Evolutionary conservation across 129 eudicot species (phyloP).

Genomic region (Rutidosis leptorrhynchoides): DNA sequence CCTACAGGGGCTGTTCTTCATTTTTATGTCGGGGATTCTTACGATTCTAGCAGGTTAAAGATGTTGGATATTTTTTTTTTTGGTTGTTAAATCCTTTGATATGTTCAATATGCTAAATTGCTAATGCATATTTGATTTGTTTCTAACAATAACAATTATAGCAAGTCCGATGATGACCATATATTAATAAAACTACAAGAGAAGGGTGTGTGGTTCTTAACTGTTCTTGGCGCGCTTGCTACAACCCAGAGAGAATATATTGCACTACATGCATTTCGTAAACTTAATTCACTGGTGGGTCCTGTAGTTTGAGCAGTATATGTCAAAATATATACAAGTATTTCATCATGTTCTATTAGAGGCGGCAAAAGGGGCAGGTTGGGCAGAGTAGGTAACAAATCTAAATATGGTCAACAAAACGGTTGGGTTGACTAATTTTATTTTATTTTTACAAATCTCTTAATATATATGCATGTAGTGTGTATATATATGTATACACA

Average conservation of each 20-base stretch:
- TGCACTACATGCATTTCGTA: conserved; percentile 94
- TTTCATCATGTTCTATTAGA: background rate
- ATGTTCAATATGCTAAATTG: background rate
- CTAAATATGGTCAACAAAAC: background rate
- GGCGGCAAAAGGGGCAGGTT: conserved; percentile 4
- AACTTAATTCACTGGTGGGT: conserved; percentile 77
- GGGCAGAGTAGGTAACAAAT: background rate
- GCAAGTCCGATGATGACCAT: conserved; percentile 69
- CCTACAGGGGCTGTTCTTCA: conserved; percentile 82
- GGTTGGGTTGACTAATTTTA: background rate
- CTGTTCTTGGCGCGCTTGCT: conserved; percentile 86
- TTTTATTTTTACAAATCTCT: background rate
- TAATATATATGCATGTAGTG: background rate
- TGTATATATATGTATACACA: too few relatives aligned
- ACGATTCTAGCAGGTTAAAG: conserved; percentile 66
- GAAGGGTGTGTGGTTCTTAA: conserved; percentile 76
- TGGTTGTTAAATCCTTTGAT: background rate
- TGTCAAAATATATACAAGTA: background rate
- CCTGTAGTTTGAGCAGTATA: conserved; percentile 1
- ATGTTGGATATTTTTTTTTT: background rate
- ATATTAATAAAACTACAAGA: conserved; percentile 70
- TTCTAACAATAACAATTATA: conserved; percentile 23
- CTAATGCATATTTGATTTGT: conserved; percentile 13
- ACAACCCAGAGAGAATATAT: conserved; percentile 91
- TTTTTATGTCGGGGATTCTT: conserved; percentile 86